These are phyloP conservation scores for Punica granatum DNA, from an alignment of 345 rosid genomes.

Conservation along the genomic window DNA sequence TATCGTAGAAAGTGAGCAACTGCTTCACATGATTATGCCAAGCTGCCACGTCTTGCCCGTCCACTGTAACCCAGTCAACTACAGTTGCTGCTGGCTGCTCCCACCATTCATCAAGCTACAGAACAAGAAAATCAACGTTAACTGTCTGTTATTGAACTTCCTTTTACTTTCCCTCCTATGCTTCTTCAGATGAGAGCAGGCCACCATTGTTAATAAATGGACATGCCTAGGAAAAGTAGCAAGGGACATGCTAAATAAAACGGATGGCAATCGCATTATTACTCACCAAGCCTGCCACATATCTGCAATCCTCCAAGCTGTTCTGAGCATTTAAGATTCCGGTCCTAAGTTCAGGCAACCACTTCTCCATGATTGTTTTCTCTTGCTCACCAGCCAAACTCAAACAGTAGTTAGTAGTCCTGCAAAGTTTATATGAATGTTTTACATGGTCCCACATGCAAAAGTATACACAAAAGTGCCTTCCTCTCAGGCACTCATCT, in stretches of 20 bases:
- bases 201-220: neutral
- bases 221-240: neutral
- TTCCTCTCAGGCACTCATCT: neutral
- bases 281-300: conserved; percentile 79
- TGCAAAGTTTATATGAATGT: conserved; percentile 16
- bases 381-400: conserved; percentile 83
- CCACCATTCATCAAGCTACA: conserved; percentile 94
- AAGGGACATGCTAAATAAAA: neutral
- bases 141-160: neutral
- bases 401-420: conserved; percentile 74
- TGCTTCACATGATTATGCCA: conserved; percentile 94
- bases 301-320: conserved; percentile 66
- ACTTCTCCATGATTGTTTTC: conserved; percentile 54
- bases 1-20: conserved; percentile 76
- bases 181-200: neutral
- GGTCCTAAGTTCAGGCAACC: conserved; percentile 84
- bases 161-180: neutral
- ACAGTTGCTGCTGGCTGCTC: conserved; percentile 90
- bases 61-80: conserved; percentile 85
- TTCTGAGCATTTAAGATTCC: conserved; percentile 64
- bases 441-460: neutral
- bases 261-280: neutral
- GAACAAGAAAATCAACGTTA: neutral
- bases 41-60: conserved; percentile 72
- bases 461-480: neutral